phyloP scores from a whole-genome alignment of 1,284 basidiomycete species.

The Cryptococcus sp. region DNA sequence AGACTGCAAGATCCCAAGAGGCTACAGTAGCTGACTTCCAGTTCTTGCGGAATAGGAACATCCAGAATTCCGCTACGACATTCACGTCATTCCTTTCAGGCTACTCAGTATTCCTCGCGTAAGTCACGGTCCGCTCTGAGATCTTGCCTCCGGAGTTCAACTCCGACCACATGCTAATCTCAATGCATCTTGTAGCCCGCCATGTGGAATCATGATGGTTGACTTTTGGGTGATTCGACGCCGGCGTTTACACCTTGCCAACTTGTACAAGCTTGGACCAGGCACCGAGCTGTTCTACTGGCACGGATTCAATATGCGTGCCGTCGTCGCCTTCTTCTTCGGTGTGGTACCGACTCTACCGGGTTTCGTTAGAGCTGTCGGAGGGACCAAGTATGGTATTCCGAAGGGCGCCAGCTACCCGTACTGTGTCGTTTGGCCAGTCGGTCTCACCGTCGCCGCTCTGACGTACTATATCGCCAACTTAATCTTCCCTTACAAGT shows the following conservation, averaged over 20 bases:
- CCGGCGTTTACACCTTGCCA: slow-evolving; percentile 13
- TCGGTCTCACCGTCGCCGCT: slow-evolving; percentile 7
- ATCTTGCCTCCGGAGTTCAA: too few species aligned
- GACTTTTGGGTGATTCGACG: slow-evolving; percentile 17
- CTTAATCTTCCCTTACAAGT: slow-evolving; percentile 3
- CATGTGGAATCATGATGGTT: slow-evolving; percentile 11
- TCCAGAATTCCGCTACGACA: slow-evolving; percentile 16
- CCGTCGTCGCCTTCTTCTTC: slow-evolving; percentile 15
- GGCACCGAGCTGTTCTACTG: slow-evolving; percentile 15
- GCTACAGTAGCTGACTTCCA: neutral
- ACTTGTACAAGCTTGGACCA: slow-evolving; percentile 12
- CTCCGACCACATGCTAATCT: too few species aligned
- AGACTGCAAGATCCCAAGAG: too few species aligned
- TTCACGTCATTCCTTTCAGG: slow-evolving; percentile 18
- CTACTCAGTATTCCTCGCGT: slow-evolving; percentile 19
- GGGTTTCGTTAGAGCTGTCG: slow-evolving; percentile 19
- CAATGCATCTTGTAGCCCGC: too few species aligned
- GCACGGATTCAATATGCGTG: slow-evolving; percentile 15
- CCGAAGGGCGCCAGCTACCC: slow-evolving; percentile 7
- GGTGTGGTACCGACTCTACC: slow-evolving; percentile 19
- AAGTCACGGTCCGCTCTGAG: slow-evolving; percentile 2
- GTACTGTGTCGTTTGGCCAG: slow-evolving; percentile 13
- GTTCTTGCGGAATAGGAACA: slow-evolving; percentile 7
- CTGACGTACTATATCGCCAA: slow-evolving; percentile 6
- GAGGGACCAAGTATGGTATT: slow-evolving; percentile 1